phyloP scores from a whole-genome alignment of 305 asterid genomes.

The Fraxinus xanthoxyloides region DNA sequence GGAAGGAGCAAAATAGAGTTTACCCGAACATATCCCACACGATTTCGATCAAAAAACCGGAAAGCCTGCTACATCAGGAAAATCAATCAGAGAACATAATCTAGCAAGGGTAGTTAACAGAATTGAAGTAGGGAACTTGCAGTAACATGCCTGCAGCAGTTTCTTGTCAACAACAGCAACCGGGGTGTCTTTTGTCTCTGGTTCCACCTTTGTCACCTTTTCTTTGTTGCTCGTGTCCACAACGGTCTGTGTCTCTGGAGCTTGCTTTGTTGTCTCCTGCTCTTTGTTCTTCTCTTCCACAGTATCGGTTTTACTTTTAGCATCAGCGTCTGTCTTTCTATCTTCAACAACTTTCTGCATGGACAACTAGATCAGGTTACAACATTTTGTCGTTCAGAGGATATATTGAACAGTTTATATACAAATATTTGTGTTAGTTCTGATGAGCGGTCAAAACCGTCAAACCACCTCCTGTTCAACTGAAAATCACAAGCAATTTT shows the following conservation, averaged over 20 bases:
- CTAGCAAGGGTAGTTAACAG: not conserved
- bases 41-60: conserved; percentile 91
- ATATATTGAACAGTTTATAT: not conserved
- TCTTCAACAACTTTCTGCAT: conserved; percentile 42
- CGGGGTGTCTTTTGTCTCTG: conserved; percentile 34
- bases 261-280: conserved; percentile 34
- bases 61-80: conserved; percentile 60
- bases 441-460: not conserved
- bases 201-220: conserved; percentile 42
- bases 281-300: conserved; percentile 31
- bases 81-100: conserved; percentile 12
- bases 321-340: conserved; percentile 36
- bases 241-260: conserved; percentile 30
- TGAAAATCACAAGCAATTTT: not conserved
- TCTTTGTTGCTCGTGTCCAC: conserved; percentile 36
- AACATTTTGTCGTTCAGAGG: not conserved
- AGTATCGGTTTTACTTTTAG: conserved; percentile 28
- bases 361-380: conserved; percentile 13
- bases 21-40: conserved; percentile 83
- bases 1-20: conserved; percentile 10
- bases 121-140: not conserved
- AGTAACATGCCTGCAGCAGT: conserved; percentile 62
- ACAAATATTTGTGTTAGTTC: not conserved
- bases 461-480: not conserved
- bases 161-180: conserved; percentile 57